Base-by-base conservation (phyloP, 352 stramenopile species). In the Globisporangium paddicum region DNA sequence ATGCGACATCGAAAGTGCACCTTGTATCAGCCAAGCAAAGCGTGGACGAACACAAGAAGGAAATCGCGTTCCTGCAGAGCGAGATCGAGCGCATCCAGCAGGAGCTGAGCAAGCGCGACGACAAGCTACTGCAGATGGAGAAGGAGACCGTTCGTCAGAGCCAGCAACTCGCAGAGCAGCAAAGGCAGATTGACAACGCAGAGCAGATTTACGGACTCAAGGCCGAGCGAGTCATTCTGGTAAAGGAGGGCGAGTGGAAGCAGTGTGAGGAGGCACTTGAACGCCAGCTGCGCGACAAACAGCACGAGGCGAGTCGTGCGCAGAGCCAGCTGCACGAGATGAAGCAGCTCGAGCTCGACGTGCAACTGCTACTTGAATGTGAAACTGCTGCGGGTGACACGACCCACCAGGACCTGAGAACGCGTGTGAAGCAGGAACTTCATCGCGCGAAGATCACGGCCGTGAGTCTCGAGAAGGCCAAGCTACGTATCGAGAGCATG, bases 1-100 rank as follows among this genome's bases (percentile, higher is more conserved):
- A 81, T n/a, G 83, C 77, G 19, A 75, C 61, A 16, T 56, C 82
- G 34, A 55, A 80, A 45, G 74, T 88, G 28, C 77, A 76, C 19
- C 50, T 82, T 41, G 59, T 66, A 21, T 67, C 68, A 16, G 54
- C 66, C 11, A 75, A 69, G 46, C 46, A 71, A 26, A 58, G 64
- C 8, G 64, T 71, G 32, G 63, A 72, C 16, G 70, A 85, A 51
- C 69, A 67, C 34, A 67, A 71, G 16, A 52, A 60, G 26, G 73
- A 80, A 26, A 66, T 60, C 5, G 60, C 67, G 25, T 66, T 79
- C 41, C 66, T 78, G 32, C 72, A 85, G 57, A 47, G 40, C 14
- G 75, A 88, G 46, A 75, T 83, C 61, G 58, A 72, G 21, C 58
- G 69, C 19, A 63, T 76, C 18, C 64, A 77, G 48, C 53, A 19